Evolutionary conservation across 768 basidiomycete genomes (phyloP).

Genomic region (Kwoniella heveanensis): DNA sequence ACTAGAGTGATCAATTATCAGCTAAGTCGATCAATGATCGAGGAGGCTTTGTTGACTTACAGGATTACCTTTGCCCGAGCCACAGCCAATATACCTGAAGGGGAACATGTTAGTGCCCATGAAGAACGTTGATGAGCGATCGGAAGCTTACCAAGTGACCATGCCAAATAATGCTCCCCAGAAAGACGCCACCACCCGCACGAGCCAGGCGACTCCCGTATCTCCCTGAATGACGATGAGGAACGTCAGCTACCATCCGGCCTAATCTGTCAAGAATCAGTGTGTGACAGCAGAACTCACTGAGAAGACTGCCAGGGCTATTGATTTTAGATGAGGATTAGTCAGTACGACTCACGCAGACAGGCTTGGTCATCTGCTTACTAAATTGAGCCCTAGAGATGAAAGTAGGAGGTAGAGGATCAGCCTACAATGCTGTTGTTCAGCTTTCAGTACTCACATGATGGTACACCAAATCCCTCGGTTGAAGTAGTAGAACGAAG

Average conservation of each 20-base stretch:
- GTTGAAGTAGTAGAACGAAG: slow-evolving; percentile 49
- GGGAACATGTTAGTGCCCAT: too few relatives aligned
- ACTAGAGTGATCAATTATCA: too few relatives aligned
- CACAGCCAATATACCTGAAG: slow-evolving; percentile 44
- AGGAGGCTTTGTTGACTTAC: slow-evolving; percentile 14
- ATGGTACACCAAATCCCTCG: slow-evolving; percentile 48
- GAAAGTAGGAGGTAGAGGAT: too few relatives aligned
- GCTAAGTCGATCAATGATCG: too few relatives aligned
- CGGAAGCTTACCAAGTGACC: slow-evolving; percentile 43
- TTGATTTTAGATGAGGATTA: neutral
- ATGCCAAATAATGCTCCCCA: slow-evolving; percentile 50
- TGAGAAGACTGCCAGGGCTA: slow-evolving; percentile 46
- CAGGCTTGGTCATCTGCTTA: too few relatives aligned
- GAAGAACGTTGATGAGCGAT: too few relatives aligned
- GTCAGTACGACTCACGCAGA: slow-evolving; percentile 8
- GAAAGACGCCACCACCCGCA: slow-evolving; percentile 46
- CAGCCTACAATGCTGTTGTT: too few relatives aligned
- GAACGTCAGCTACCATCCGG: neutral
- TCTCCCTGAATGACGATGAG: slow-evolving; percentile 30
- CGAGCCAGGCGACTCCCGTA: slow-evolving; percentile 48
- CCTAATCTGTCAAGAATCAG: too few relatives aligned
- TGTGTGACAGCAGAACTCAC: slow-evolving; percentile 15
- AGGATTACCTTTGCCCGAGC: slow-evolving; percentile 38
- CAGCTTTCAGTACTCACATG: slow-evolving; percentile 30
- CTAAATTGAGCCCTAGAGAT: slow-evolving; percentile 41